phyloP scores from a whole-genome alignment of 345 rosid genomes.

The Acer saccharum region DNA sequence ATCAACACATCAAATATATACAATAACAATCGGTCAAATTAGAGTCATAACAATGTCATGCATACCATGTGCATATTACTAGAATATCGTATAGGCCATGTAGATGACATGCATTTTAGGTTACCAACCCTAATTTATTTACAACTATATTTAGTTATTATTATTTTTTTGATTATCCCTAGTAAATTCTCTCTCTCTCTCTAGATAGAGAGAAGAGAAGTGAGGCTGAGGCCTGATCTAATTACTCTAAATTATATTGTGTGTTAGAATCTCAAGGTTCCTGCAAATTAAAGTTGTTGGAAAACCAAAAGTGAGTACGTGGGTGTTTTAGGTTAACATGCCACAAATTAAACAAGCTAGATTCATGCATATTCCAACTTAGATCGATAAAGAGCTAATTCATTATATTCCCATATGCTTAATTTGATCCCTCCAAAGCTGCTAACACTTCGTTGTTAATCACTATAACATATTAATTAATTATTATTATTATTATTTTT shows the following conservation, averaged over 20 bases:
- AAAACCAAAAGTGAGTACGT: slow-evolving; percentile 8
- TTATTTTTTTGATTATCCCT: neutral
- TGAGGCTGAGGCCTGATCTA: neutral
- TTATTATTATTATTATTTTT: no score
- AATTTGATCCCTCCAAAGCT: slow-evolving; percentile 15
- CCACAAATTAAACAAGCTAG: neutral
- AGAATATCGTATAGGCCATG: neutral
- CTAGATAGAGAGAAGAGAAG: neutral
- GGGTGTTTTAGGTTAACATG: slow-evolving; percentile 9
- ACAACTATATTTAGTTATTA: neutral
- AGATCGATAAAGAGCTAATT: neutral
- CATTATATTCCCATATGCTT: slow-evolving; percentile 13
- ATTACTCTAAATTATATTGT: neutral
- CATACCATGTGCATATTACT: neutral
- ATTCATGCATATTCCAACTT: slow-evolving; percentile 25
- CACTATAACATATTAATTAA: neutral
- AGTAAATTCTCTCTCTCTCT: slow-evolving; percentile 6
- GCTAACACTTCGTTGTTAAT: neutral
- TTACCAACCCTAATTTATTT: neutral
- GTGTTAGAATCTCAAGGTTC: slow-evolving; percentile 24
- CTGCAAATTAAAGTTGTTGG: neutral
- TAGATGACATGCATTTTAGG: slow-evolving; percentile 1
- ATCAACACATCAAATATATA: neutral
- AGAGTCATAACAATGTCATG: slow-evolving; percentile 10
- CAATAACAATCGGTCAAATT: neutral